Percentiles rank a stretch among this genome's conserved stretches.
Evolutionary conservation across 140 eudicot species (phyloP).

Genomic region (Anethum foeniculum): DNA sequence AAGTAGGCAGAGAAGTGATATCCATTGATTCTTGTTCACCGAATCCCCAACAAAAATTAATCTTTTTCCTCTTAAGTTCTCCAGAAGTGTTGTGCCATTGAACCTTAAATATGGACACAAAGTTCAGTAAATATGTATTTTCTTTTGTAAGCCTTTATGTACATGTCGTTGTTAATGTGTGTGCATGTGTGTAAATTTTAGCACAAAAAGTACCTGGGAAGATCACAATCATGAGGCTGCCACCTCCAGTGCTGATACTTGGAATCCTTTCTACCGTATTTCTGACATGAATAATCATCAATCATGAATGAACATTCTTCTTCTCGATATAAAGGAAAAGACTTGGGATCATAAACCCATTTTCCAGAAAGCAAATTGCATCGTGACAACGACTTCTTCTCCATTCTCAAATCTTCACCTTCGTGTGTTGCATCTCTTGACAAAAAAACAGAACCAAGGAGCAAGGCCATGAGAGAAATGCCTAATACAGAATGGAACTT

Average conservation of each 20-base stretch:
- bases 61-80: conserved; percentile 68
- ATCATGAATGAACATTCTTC: conserved; percentile 38
- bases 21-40: conserved; percentile 84
- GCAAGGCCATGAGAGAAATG: conserved; percentile 18
- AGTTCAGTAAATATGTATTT: conserved; percentile 1
- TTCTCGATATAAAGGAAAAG: conserved; percentile 53
- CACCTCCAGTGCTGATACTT: conserved; percentile 65
- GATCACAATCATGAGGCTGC: conserved; percentile 60
- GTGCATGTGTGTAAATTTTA: conserved; percentile 6
- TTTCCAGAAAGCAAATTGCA: conserved; percentile 51
- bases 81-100: conserved; percentile 69
- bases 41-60: conserved; percentile 93
- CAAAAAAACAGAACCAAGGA: conserved; percentile 32
- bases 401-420: not conserved
- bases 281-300: conserved; percentile 52
- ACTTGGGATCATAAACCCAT: conserved; percentile 56
- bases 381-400: not conserved
- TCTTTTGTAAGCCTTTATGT: not conserved
- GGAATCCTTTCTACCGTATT: conserved; percentile 45
- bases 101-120: conserved; percentile 42
- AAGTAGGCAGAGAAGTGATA: conserved; percentile 79
- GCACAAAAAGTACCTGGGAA: conserved; percentile 29
- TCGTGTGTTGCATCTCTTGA: conserved; percentile 21
- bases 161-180: not conserved
- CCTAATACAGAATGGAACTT: conserved; percentile 30